Conservation (phyloP, 768 basidiomycete genomes). For the Auricularia sp. region DNA sequence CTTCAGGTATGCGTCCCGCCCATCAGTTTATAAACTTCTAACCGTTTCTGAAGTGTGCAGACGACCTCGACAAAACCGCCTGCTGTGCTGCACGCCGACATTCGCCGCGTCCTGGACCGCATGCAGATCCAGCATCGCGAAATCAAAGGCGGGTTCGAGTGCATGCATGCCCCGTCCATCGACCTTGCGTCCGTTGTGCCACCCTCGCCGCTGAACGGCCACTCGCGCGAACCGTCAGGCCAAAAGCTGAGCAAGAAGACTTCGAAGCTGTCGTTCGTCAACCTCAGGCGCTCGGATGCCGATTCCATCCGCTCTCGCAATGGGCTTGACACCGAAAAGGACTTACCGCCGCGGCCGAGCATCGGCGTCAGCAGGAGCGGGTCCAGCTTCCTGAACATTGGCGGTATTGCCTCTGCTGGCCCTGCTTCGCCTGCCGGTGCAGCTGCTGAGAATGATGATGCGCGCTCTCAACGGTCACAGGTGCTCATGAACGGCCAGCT, state of each 20-base stretch:
- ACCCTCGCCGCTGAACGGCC: neutral
- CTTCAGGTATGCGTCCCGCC: slow-evolving; percentile 56
- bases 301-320: slow-evolving; percentile 70
- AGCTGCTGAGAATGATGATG: neutral
- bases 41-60: slow-evolving; percentile 51
- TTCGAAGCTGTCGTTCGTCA: slow-evolving; percentile 69
- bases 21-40: slow-evolving; percentile 4
- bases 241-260: slow-evolving; percentile 51
- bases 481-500: neutral
- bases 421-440: neutral
- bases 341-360: neutral
- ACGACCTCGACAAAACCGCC: slow-evolving; percentile 91
- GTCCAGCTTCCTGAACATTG: neutral
- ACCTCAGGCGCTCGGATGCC: slow-evolving; percentile 48
- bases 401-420: neutral
- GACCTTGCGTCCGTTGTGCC: slow-evolving; percentile 61
- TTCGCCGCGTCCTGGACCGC: slow-evolving; percentile 77
- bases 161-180: slow-evolving; percentile 90
- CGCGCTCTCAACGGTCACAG: neutral
- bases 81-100: slow-evolving; percentile 69
- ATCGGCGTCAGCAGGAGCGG: neutral
- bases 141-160: slow-evolving; percentile 87
- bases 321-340: slow-evolving; percentile 13
- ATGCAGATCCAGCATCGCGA: slow-evolving; percentile 94
- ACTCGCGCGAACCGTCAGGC: neutral